Percentiles rank a stretch among this genome's conserved stretches.
phyloP scores from a whole-genome alignment of 2,329 filamentous ascomycete genomes.

The Lomentospora prolificans region DNA sequence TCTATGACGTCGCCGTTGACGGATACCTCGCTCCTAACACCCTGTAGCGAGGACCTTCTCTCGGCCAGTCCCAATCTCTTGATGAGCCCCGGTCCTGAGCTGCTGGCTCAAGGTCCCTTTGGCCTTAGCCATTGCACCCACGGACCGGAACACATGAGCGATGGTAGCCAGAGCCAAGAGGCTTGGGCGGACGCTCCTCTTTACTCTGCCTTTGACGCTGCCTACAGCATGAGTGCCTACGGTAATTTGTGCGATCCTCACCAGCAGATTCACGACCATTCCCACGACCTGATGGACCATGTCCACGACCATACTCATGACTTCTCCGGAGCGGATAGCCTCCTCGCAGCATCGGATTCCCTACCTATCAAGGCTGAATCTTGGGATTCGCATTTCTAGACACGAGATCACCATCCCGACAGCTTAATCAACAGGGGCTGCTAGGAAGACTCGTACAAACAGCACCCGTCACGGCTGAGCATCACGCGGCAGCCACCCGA shows the following conservation, averaged over 20 bases:
- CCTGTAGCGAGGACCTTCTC: slow-evolving; percentile 39
- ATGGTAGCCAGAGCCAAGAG: slow-evolving; percentile 18
- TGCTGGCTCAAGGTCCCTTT: slow-evolving; percentile 21
- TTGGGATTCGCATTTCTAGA: slow-evolving; percentile 3
- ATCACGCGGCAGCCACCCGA: not conserved
- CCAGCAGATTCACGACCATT: slow-evolving; percentile 15
- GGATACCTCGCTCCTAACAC: slow-evolving; percentile 36
- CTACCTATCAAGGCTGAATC: slow-evolving; percentile 1
- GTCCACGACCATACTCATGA: not conserved
- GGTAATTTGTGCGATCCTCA: slow-evolving; percentile 17
- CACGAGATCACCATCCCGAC: not conserved
- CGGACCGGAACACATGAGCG: not conserved
- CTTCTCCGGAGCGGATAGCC: not conserved
- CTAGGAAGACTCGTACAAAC: no score
- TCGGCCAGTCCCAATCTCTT: slow-evolving; percentile 13
- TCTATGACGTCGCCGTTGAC: slow-evolving; percentile 26
- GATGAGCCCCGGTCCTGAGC: slow-evolving; percentile 22
- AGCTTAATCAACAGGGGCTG: not conserved
- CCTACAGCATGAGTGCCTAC: slow-evolving; percentile 29
- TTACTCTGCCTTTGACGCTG: slow-evolving; percentile 29
- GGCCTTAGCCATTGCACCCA: slow-evolving; percentile 16
- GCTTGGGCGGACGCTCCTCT: slow-evolving; percentile 22
- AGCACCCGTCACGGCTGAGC: not conserved
- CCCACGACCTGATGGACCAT: slow-evolving; percentile 10
- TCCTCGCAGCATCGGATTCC: not conserved